phyloP scores from a whole-genome alignment of 2,329 filamentous ascomycete genomes.

The Paraphoma chrysanthemicola region DNA sequence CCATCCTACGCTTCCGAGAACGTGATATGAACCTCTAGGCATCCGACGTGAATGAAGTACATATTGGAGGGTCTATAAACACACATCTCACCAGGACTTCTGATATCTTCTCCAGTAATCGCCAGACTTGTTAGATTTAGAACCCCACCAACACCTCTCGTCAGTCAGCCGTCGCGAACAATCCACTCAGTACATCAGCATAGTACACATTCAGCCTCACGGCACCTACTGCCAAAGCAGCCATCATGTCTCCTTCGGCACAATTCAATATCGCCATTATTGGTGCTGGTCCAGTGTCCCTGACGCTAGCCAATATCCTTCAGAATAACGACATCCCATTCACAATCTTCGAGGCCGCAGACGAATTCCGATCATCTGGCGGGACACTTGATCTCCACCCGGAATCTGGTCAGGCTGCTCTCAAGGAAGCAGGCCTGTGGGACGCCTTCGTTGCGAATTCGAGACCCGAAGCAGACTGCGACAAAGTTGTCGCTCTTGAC shows the following conservation, averaged over 20 bases:
- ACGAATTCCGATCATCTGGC: constrained; percentile 43
- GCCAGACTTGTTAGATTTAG: too few relatives aligned
- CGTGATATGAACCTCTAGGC: not conserved
- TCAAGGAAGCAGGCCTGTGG: constrained; percentile 59
- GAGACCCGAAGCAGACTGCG: constrained; percentile 60
- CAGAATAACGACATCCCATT: constrained; percentile 55
- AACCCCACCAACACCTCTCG: too few relatives aligned
- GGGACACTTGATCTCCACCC: constrained; percentile 61
- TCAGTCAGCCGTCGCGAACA: too few relatives aligned
- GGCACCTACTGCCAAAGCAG: too few relatives aligned
- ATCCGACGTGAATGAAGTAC: not conserved
- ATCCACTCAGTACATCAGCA: not conserved
- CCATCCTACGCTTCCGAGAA: not conserved
- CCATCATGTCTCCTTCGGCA: not conserved
- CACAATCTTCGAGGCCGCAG: constrained; percentile 55
- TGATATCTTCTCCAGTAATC: too few relatives aligned
- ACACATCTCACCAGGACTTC: not conserved
- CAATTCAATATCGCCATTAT: constrained; percentile 44
- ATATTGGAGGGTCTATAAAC: not conserved
- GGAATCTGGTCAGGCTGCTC: constrained; percentile 57
- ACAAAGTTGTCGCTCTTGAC: constrained; percentile 54
- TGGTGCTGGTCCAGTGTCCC: constrained; percentile 52
- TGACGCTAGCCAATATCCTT: constrained; percentile 62
- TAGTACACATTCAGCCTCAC: too few relatives aligned
- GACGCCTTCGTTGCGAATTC: constrained; percentile 59